These are phyloP conservation scores for Trametes meyenii DNA, from an alignment of 768 basidiomycete species.

Conservation along the genomic window DNA sequence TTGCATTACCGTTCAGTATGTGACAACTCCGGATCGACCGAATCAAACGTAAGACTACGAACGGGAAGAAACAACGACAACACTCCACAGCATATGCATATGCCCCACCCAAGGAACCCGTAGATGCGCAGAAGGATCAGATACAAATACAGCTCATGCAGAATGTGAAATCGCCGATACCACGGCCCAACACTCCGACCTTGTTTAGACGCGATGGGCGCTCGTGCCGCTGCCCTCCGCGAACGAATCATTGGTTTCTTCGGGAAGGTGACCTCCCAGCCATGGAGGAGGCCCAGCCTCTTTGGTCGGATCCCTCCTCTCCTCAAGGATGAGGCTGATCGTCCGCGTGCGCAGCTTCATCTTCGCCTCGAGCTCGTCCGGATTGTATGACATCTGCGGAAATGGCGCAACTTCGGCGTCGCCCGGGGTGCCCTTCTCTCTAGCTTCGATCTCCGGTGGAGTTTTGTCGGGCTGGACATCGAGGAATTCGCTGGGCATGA, in stretches of 20 bases:
- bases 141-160: too few relatives aligned
- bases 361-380: constrained; percentile 12
- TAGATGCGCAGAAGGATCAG: too few relatives aligned
- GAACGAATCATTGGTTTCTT: constrained; percentile 6
- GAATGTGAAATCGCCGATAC: too few relatives aligned
- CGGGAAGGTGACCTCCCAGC: neutral
- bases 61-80: neutral
- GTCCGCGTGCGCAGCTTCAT: constrained; percentile 19
- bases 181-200: too few relatives aligned
- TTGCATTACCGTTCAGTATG: neutral
- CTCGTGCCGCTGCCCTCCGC: neutral
- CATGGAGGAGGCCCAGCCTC: constrained; percentile 1
- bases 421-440: neutral
- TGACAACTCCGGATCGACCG: neutral
- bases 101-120: too few relatives aligned
- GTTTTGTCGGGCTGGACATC: neutral
- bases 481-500: constrained; percentile 23
- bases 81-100: too few relatives aligned
- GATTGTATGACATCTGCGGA: constrained; percentile 1
- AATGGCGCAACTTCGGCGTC: neutral
- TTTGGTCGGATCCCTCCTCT: constrained; percentile 10
- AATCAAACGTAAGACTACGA: too few relatives aligned
- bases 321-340: constrained; percentile 20
- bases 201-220: constrained; percentile 15
- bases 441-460: neutral